Evolutionary conservation across 148 eudicot genomes (phyloP).

Genomic region (Salicornia ramosissima): DNA sequence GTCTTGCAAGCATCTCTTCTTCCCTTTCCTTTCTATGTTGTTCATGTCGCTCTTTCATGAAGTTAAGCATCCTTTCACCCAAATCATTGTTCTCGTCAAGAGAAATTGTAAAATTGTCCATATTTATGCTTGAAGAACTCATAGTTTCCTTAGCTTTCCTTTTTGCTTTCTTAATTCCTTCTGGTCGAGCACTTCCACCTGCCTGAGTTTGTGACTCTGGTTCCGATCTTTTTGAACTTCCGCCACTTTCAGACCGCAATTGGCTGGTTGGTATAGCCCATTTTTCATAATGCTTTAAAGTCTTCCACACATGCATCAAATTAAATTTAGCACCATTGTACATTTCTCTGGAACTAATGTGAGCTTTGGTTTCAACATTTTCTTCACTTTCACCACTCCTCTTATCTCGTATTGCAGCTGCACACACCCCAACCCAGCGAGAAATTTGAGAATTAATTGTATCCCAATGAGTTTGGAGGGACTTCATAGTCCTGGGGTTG

Average conservation of each 20-base stretch:
- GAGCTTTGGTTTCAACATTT: background rate
- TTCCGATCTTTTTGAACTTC: background rate
- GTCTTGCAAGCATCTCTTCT: slow-evolving; percentile 1
- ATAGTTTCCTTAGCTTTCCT: background rate
- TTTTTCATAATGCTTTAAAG: too few species aligned
- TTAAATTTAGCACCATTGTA: too few species aligned
- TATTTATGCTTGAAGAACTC: background rate
- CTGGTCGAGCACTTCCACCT: background rate
- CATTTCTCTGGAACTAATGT: too few species aligned
- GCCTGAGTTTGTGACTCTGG: background rate
- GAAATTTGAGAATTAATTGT: background rate
- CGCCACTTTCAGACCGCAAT: background rate
- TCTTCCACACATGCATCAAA: too few species aligned
- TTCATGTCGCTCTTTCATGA: slow-evolving; percentile 3
- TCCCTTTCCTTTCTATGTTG: slow-evolving; percentile 1
- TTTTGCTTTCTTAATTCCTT: background rate
- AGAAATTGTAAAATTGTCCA: background rate
- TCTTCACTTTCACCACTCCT: background rate
- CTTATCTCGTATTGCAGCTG: background rate
- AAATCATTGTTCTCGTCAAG: background rate
- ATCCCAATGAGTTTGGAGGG: background rate
- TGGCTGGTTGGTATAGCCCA: too few species aligned
- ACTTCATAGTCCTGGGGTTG: background rate
- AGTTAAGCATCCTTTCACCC: background rate
- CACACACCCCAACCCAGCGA: background rate